A percentile compares a stretch with the other conserved stretches of the same genome.
These are phyloP conservation scores for Globisporangium radiosum DNA, from an alignment of 352 stramenopile genomes.

Conservation along the genomic window DNA sequence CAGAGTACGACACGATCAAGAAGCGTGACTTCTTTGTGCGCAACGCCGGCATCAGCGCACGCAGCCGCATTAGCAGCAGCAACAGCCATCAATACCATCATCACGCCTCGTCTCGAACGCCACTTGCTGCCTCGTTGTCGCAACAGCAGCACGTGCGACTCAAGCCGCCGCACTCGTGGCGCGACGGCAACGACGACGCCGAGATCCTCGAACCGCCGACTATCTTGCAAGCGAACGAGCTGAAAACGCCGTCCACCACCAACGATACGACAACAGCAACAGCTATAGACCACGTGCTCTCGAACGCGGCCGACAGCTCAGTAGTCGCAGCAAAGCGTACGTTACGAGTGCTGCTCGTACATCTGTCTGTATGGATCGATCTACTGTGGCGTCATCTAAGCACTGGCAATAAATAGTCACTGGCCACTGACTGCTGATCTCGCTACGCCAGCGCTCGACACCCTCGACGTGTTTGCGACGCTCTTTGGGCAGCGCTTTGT, in stretches of 20 bases:
- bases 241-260: background rate
- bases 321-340: conserved; percentile 1
- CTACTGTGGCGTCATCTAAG: no score
- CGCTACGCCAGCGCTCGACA: conserved; percentile 22
- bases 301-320: background rate
- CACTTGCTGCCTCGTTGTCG: no score
- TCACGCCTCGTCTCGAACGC: no score
- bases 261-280: background rate
- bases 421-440: no score
- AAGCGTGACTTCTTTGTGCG: conserved; percentile 61
- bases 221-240: background rate
- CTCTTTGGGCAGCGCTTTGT: conserved; percentile 60
- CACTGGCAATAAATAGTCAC: no score
- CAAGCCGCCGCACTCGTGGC: conserved; percentile 66
- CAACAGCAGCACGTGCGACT: conserved; percentile 20
- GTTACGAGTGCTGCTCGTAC: background rate
- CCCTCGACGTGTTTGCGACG: conserved; percentile 51
- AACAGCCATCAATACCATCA: no score
- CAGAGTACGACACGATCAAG: conserved; percentile 40
- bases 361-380: no score
- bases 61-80: background rate
- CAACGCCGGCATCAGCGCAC: conserved; percentile 17
- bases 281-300: background rate
- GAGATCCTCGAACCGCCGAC: conserved; percentile 7
- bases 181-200: conserved; percentile 34